Base-by-base conservation (phyloP, 192 early-diverging fungal genomes). In the Coemansia sp. region DNA sequence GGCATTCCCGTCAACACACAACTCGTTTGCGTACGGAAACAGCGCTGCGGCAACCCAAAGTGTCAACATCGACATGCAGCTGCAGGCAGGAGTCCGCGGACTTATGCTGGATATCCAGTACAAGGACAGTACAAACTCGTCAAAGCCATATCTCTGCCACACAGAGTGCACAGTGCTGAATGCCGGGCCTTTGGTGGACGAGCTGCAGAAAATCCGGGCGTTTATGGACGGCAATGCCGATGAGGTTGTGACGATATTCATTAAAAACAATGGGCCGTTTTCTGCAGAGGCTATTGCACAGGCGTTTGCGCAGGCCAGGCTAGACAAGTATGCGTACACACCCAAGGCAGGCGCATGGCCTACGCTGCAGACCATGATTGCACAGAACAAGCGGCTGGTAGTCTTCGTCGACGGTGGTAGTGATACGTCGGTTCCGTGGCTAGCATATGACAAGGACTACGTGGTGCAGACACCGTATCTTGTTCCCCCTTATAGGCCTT, bases 241-340 rank as follows among this genome's bases (percentile, higher is more conserved):
- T 59, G 88, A 93, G 61, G 83, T 93, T 8, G 43, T 93, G 8
- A 86, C 88, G 14, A 85, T 93, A 40, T 85, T 86, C 53, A 80
- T 89, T 63, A 82, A 86, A 45, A 90, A 90, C 59, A 56, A 67
- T 7, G 78, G 63, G 36, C 68, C 67, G 3, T 79, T 88, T 41
- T 19, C 66, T 34, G 40, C 81, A 1, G 40, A 64, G 10, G 70
- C 69, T 4, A 86, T 85, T 33, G 53, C 81, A 22, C 62, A 70
- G 25, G 58, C 69, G 27, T 89, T 85, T 47, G 45, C 60, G 14
- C 52, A 70, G 21, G 74, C 79, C 0, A 81, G 83, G 18, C 51
- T 88, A 25, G 66, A 61, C 48, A 62, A 77, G 8, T 88, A 85
- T 45, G 68, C 56, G 17, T 68, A 50, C 37, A 42, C 66, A 25